Percentiles rank a stretch among this genome's conserved stretches.
These are phyloP conservation scores for Erigeron philadelphicus DNA, from an alignment of 140 eudicot species.

Conservation along the genomic window DNA sequence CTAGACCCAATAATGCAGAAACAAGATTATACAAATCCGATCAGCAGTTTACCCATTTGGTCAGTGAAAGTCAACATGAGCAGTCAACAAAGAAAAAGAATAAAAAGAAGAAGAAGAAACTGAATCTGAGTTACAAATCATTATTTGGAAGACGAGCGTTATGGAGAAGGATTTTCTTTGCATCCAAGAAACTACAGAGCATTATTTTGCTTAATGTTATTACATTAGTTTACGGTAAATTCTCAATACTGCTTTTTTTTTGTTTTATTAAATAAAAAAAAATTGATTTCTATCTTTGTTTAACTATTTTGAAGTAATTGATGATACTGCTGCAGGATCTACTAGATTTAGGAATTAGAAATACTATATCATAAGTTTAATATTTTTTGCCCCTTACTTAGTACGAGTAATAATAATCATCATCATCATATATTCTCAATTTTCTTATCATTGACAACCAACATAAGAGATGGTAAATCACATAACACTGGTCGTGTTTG, in stretches of 20 bases:
- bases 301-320: too few species aligned
- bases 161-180: conserved; percentile 60
- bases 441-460: too few species aligned
- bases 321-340: too few species aligned
- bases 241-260: background rate
- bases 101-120: conserved; percentile 20
- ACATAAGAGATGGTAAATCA: too few species aligned
- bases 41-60: background rate
- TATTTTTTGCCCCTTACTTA: too few species aligned
- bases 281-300: too few species aligned
- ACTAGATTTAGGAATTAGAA: too few species aligned
- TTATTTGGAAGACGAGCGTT: conserved; percentile 52
- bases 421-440: too few species aligned
- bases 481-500: too few species aligned
- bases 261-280: too few species aligned
- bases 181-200: conserved; percentile 71
- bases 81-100: conserved; percentile 15
- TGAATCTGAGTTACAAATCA: conserved; percentile 34
- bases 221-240: conserved; percentile 64
- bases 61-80: conserved; percentile 17
- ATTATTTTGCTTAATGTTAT: conserved; percentile 67
- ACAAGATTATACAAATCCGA: conserved; percentile 24
- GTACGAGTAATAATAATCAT: too few species aligned
- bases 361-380: too few species aligned
- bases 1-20: conserved; percentile 21